Percentiles rank a stretch among this genome's conserved stretches.
These are phyloP conservation scores for Hymenoscyphus linearis DNA, from an alignment of 2,329 filamentous ascomycete genomes.

Conservation along the genomic window DNA sequence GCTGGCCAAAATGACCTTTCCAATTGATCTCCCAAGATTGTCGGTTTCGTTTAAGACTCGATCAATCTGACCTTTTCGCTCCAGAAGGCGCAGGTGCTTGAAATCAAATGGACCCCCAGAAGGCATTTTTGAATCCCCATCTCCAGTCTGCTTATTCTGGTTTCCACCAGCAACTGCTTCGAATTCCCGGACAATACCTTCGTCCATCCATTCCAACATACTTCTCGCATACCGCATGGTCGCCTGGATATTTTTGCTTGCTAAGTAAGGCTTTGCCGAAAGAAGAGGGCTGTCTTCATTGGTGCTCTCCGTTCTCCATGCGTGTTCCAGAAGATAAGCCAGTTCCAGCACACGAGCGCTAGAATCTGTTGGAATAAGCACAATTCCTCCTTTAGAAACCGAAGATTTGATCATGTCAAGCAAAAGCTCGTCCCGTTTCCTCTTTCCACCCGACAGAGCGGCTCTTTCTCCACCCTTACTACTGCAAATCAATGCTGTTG, in stretches of 20 bases:
- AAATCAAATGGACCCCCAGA: slow-evolving; percentile 80
- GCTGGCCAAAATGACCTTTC: slow-evolving; percentile 82
- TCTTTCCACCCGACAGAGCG: slow-evolving; percentile 65
- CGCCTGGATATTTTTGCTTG: slow-evolving; percentile 78
- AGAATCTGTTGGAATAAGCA: slow-evolving; percentile 90
- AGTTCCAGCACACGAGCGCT: slow-evolving; percentile 91
- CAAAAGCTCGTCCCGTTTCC: slow-evolving; percentile 79
- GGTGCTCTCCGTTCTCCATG: slow-evolving; percentile 67
- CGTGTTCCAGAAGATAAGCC: slow-evolving; percentile 86
- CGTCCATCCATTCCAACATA: slow-evolving; percentile 99
- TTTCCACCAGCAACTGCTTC: slow-evolving; percentile 53
- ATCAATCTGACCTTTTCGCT: slow-evolving; percentile 74
- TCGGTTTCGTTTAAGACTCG: slow-evolving; percentile 51
- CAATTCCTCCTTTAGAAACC: slow-evolving; percentile 77
- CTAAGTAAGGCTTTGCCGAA: slow-evolving; percentile 66
- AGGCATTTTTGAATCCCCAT: slow-evolving; percentile 34
- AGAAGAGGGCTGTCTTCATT: slow-evolving; percentile 47
- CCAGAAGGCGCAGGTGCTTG: slow-evolving; percentile 74
- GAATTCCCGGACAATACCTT: slow-evolving; percentile 87
- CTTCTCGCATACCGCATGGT: slow-evolving; percentile 88
- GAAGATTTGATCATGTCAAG: slow-evolving; percentile 77
- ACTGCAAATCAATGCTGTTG: slow-evolving; percentile 90
- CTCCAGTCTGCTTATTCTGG: slow-evolving; percentile 41
- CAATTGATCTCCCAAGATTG: slow-evolving; percentile 38
- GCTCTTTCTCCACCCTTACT: slow-evolving; percentile 71